phyloP scores from a whole-genome alignment of 495 filamentous ascomycete genomes.

The Hyaloscypha hepaticicola region DNA sequence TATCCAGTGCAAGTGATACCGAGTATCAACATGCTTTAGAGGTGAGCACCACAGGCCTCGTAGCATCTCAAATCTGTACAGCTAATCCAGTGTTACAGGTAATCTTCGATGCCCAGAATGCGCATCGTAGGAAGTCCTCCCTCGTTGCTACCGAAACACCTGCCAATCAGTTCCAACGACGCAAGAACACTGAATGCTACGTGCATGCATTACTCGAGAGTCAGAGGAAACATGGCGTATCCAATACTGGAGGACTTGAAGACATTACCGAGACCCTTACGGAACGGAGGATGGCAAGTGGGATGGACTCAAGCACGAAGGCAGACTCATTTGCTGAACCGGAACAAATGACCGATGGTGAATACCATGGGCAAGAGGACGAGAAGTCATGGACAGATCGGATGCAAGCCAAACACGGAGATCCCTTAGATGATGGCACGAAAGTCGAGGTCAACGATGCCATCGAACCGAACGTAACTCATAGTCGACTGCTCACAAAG shows the following conservation, averaged over 20 bases:
- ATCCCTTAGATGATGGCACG: conserved; percentile 24
- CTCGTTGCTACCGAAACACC: conserved; percentile 61
- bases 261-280: conserved; percentile 26
- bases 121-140: conserved; percentile 84
- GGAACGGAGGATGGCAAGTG: conserved; percentile 10
- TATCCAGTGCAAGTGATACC: conserved; percentile 29
- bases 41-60: conserved; percentile 6
- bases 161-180: conserved; percentile 36
- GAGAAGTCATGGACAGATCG: conserved; percentile 43
- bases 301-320: neutral
- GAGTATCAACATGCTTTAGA: conserved; percentile 35
- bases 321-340: conserved; percentile 18
- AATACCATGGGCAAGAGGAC: conserved; percentile 37
- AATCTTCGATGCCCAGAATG: conserved; percentile 65
- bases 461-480: conserved; percentile 33
- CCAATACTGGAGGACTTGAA: conserved; percentile 18
- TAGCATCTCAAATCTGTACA: neutral
- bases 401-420: conserved; percentile 33
- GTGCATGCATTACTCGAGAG: conserved; percentile 77
- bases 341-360: conserved; percentile 10
- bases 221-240: conserved; percentile 19
- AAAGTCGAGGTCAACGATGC: conserved; percentile 17
- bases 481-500: conserved; percentile 75
- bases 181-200: conserved; percentile 68
- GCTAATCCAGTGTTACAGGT: conserved; percentile 51